phyloP scores from a whole-genome alignment of 805 yeast genomes.

The Metschnikowia corniflorae region DNA sequence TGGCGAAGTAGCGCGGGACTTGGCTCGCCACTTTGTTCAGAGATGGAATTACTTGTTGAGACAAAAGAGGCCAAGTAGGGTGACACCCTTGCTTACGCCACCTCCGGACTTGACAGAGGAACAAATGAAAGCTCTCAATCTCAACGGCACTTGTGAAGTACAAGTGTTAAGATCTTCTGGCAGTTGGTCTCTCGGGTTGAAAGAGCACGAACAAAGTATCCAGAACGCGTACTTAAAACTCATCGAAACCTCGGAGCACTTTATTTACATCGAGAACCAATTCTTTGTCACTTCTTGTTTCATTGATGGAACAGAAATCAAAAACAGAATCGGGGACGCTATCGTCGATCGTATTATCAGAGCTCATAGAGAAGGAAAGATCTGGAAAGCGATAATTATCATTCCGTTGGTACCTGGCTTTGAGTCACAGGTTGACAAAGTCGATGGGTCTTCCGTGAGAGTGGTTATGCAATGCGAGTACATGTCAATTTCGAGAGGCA shows the following conservation, averaged over 20 bases:
- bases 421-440: conserved; percentile 85
- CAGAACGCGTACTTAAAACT: conserved; percentile 88
- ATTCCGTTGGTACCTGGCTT: conserved; percentile 98
- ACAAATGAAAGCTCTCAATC: conserved; percentile 58
- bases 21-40: conserved; percentile 92
- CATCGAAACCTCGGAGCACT: conserved; percentile 89
- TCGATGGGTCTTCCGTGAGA: conserved; percentile 93
- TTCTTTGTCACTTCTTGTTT: conserved; percentile 89
- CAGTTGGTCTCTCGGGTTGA: conserved; percentile 87
- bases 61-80: conserved; percentile 91
- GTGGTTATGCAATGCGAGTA: conserved; percentile 96
- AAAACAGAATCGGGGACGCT: conserved; percentile 93
- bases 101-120: conserved; percentile 81
- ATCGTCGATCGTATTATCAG: conserved; percentile 91
- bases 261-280: conserved; percentile 92
- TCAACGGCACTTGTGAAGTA: conserved; percentile 85
- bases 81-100: conserved; percentile 88
- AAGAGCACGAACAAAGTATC: conserved; percentile 81
- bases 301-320: conserved; percentile 77
- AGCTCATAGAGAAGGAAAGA: conserved; percentile 71
- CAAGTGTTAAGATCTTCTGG: conserved; percentile 89
- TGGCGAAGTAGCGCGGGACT: conserved; percentile 92
- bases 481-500: conserved; percentile 88
- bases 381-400: conserved; percentile 87
- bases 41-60: conserved; percentile 94